phyloP scores from a whole-genome alignment of 1,284 basidiomycete species.

The Fomitopsis schrenkii region DNA sequence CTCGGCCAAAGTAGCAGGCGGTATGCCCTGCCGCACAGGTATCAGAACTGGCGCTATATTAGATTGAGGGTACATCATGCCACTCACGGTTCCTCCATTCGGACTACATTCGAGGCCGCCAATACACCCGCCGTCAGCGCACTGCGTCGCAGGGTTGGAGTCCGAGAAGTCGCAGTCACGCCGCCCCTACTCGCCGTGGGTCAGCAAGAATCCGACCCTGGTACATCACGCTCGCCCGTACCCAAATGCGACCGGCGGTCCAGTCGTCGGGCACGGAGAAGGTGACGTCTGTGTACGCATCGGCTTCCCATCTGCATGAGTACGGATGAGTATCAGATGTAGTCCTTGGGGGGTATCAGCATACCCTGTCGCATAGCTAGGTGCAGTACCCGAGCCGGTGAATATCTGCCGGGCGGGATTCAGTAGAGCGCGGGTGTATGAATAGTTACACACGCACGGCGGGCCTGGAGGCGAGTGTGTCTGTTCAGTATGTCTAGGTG shows the following conservation, averaged over 20 bases:
- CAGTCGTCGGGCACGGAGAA: slow-evolving; percentile 36
- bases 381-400: slow-evolving; percentile 28
- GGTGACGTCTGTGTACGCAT: slow-evolving; percentile 24
- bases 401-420: slow-evolving; percentile 19
- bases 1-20: slow-evolving; percentile 42
- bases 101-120: slow-evolving; percentile 42
- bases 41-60: background rate
- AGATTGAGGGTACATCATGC: slow-evolving; percentile 17
- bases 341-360: background rate
- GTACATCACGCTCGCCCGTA: background rate
- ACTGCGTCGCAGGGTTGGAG: slow-evolving; percentile 36
- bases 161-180: slow-evolving; percentile 40
- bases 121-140: slow-evolving; percentile 41
- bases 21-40: slow-evolving; percentile 28
- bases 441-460: slow-evolving; percentile 19
- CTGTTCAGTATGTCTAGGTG: background rate
- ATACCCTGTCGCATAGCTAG: slow-evolving; percentile 29
- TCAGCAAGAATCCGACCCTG: background rate
- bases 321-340: background rate
- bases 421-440: background rate
- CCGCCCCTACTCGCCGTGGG: slow-evolving; percentile 29
- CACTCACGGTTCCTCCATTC: slow-evolving; percentile 32
- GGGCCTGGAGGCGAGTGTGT: slow-evolving; percentile 20
- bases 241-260: slow-evolving; percentile 37
- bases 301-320: slow-evolving; percentile 27